phyloP scores from a whole-genome alignment of 352 stramenopile species.

The Lagenidium giganteum region DNA sequence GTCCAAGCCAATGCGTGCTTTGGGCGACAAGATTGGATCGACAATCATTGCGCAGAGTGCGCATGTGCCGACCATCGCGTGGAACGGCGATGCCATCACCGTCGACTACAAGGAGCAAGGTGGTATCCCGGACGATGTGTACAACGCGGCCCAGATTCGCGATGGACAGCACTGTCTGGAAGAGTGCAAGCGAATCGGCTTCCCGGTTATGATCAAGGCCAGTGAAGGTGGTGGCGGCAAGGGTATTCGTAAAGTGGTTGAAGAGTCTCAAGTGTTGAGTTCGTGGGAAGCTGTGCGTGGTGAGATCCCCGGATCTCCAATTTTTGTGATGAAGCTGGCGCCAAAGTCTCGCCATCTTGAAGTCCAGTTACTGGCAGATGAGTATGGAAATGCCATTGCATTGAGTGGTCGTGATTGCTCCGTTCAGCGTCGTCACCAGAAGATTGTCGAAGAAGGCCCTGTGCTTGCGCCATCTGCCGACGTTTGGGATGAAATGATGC shows the following conservation, averaged over 20 bases:
- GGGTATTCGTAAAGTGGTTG: constrained; percentile 96
- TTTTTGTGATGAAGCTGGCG: constrained; percentile 99
- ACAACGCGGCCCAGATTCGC: constrained; percentile 91
- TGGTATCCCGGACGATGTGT: constrained; percentile 92
- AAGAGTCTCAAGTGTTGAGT: constrained; percentile 88
- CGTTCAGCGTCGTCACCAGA: constrained; percentile 99
- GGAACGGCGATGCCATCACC: constrained; percentile 96
- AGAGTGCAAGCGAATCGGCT: constrained; percentile 95
- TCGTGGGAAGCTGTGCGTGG: constrained; percentile 96
- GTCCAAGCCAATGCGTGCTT: constrained; percentile 96
- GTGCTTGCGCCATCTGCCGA: constrained; percentile 90
- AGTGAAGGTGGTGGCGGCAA: constrained; percentile 99
- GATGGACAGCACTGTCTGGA: constrained; percentile 90
- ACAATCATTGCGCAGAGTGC: constrained; percentile 99
- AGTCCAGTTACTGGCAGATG: constrained; percentile 98
- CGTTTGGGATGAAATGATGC: constrained; percentile 98
- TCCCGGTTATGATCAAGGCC: constrained; percentile 99
- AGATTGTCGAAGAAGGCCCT: constrained; percentile 99
- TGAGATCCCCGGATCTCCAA: constrained; percentile 98
- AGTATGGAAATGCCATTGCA: constrained; percentile 98
- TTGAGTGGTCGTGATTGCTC: constrained; percentile 99
- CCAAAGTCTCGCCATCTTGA: constrained; percentile 97
- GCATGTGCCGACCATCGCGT: constrained; percentile 98
- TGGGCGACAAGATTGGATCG: constrained; percentile 99
- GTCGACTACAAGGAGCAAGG: constrained; percentile 87